Base-by-base conservation (phyloP, 768 basidiomycete genomes). In the Pulveroboletus ravenelii region DNA sequence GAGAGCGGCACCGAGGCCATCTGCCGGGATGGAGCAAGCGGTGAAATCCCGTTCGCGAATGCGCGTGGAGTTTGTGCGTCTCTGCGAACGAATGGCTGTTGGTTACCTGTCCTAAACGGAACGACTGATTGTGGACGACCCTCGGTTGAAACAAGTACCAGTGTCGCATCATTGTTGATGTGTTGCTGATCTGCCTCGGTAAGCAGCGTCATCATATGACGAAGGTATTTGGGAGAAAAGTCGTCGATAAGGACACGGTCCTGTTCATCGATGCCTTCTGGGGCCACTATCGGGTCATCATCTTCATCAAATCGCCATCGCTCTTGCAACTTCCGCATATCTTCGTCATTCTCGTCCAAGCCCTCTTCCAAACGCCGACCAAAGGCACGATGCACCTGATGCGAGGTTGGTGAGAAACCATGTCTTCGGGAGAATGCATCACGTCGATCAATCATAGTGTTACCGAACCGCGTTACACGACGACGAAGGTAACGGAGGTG, bases 401-500 rank as follows among this genome's bases (percentile, higher is more conserved):
- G 44, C 4, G 42, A 13, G 0, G 52, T 36, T 0, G 58, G 54
- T 44, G 47, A 49, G 27, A 68, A 58, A 18, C 62, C 68, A 17
- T 58, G 58, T 31, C 52, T 54, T 45, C 59, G 58, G 34, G 57
- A 56, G 48, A 63, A 59, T 13, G 68, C 57, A 50, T 72, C 67
- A 13, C 85, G 80, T 43, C 95, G 79, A 69, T 96, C 93, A 15
- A 95, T 58, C 54, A 82, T 72, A 13, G 84, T 64, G 27, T 89
- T 80, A 4, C 94, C 94, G 31, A 88, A 89, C 48, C 95, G 88
- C 1, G 93, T 93, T 50, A 78, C 68, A 9, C 95, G 86, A 42
- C 86, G 60, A 53, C 94, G 87, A 49, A 92, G 62, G 37, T 60
- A 63, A 13, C 61, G 64, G 9, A 63, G 42, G 41, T 36, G 67